Percentiles rank a stretch among this genome's conserved stretches.
phyloP scores from a whole-genome alignment of 1,139 yeast species.

The Yarrowia galli region DNA sequence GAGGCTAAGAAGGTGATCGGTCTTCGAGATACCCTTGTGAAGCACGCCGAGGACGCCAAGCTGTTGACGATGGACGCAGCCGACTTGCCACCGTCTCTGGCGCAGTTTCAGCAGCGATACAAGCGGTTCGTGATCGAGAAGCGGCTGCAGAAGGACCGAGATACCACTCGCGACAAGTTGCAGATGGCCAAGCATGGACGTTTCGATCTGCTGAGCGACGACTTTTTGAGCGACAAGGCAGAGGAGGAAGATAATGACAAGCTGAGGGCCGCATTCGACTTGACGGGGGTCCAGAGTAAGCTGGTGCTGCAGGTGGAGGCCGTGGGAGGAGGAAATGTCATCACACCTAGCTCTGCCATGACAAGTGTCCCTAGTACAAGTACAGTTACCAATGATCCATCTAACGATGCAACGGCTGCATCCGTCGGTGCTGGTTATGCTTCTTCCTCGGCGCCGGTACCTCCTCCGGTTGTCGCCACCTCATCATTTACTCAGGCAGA shows the following conservation, averaged over 20 bases:
- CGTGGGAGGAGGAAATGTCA: background rate
- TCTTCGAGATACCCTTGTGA: constrained; percentile 44
- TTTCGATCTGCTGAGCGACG: constrained; percentile 6
- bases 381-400: background rate
- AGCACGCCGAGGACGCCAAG: constrained; percentile 42
- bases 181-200: constrained; percentile 30
- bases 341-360: background rate
- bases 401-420: background rate
- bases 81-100: constrained; percentile 42
- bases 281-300: constrained; percentile 20
- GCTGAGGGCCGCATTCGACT: constrained; percentile 11
- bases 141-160: constrained; percentile 41
- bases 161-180: constrained; percentile 36
- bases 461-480: background rate
- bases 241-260: constrained; percentile 19
- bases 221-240: background rate
- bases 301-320: constrained; percentile 17
- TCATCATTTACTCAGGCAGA: constrained; percentile 25
- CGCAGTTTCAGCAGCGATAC: constrained; percentile 42
- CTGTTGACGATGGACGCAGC: constrained; percentile 41
- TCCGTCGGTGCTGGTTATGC: background rate
- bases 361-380: background rate
- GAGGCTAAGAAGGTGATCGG: constrained; percentile 44
- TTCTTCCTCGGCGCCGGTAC: background rate
- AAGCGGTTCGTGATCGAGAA: constrained; percentile 44